Evolutionary conservation across 164 flowering plant species (phyloP).

Genomic region (Litsea cubeba): DNA sequence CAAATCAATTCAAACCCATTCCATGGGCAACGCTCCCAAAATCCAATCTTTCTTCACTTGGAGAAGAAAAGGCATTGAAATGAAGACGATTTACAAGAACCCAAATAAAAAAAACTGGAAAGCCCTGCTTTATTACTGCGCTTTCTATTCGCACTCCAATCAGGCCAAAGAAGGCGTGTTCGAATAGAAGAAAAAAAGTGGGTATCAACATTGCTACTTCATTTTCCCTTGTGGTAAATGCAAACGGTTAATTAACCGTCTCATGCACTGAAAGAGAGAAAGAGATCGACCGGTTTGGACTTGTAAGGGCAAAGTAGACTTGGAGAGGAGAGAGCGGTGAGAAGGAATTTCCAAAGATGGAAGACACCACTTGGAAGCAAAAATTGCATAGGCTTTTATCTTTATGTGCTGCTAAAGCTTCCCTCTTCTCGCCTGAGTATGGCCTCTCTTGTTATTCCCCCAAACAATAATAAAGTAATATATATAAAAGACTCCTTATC

Average conservation of each 20-base stretch:
- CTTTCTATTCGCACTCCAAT: not conserved
- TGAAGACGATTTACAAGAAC: not conserved
- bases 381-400: too few relatives aligned
- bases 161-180: not conserved
- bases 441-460: too few relatives aligned
- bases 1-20: conserved; percentile 16
- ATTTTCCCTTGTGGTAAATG: not conserved
- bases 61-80: conserved; percentile 5
- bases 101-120: not conserved
- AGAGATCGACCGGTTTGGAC: not conserved
- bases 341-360: not conserved
- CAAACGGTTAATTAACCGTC: not conserved
- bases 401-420: too few relatives aligned
- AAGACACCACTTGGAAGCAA: not conserved
- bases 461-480: too few relatives aligned
- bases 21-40: conserved; percentile 4
- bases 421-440: too few relatives aligned
- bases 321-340: not conserved
- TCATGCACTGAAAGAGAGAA: not conserved
- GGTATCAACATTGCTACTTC: not conserved
- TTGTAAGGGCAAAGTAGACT: not conserved
- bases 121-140: not conserved
- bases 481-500: too few relatives aligned
- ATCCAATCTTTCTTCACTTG: not conserved
- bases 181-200: not conserved